Base-by-base conservation (phyloP, 1,284 basidiomycete species). In the Cryptococcus neoformans region DNA sequence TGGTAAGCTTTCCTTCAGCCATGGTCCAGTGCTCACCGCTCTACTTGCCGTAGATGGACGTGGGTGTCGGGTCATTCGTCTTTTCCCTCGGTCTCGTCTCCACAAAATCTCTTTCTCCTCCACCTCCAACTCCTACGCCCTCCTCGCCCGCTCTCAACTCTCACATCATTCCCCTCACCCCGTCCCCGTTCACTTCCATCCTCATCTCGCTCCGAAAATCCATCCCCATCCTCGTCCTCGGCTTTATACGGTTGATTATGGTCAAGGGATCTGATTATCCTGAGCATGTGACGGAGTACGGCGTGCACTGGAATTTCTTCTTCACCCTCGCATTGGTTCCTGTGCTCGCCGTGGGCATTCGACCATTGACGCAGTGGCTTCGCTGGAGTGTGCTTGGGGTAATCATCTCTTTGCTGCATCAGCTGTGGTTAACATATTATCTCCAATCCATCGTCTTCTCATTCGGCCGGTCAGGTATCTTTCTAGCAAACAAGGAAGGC, bases 221-320 rank as follows among this genome's bases (percentile, higher is more conserved):
- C 4, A 55, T 86, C 0, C 91, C 92, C 0, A 74, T 97, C 17
- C 79, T 93, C 3, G 63, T 82, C 0, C 80, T 99, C 0, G 96
- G 93, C 0, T 50, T 92, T 0, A 70, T 92, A 0, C 81, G 95
- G 2, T 86, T 97, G 0, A 55, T 91, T 0, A 83, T 92, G 49
- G 94, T 99, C 40, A 99, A 99, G 75, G 89, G 91, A 3, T 86
- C 87, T 0, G 91, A 94, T 58, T 99, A 99, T 74, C 95, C 93
- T 3, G 95, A 99, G 80, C 96, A 99, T 64, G 86, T 90, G 45
- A 87, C 92, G 0, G 95, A 99, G 78, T 99, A 99, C 65, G 96
- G 96, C 1, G 86, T 87, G 0, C 94, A 98, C 70, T 99, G 96
- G 96, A 99, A 99, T 75, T 99, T 99, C 77, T 99, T 99, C 82